Evolutionary conservation across 495 filamentous ascomycete species (phyloP), one percentile per base, ranked within the genome.

Genomic region (Letharia lupina): DNA sequence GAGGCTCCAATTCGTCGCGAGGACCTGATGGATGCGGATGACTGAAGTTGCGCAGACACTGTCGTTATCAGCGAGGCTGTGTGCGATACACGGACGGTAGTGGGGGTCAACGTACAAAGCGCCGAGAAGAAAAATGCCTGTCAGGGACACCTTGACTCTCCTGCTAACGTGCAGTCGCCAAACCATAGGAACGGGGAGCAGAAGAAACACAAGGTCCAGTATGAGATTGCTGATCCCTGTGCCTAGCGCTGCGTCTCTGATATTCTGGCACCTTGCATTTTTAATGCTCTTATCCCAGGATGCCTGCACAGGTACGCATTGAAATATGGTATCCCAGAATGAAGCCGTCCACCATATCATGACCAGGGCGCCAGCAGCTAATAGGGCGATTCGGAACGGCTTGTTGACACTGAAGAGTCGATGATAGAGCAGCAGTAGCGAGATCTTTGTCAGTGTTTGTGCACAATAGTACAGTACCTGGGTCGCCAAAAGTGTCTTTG

Each of bases 21-120:
- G 81, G 50, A 86, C 77, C 2, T 82, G 84, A 66, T 86, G 80
- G 62, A 85, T 80, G 62, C 84, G 78, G 65, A 80, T 77, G 67
- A 82, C 78, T 31, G 75, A 77, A 5, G 78, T 77, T 67, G 77
- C 73, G 79, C 77, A 72, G 75, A 78, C 74, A 78, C 75, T 45
- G 75, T 72, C 12, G 35, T 35, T 20, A 62, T 33, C 28, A 44
- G 35, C 60, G 37, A n/a, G 18, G 31, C 31, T 11, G 16, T 16
- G 20, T 39, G 9, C 12, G 31, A 39, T 40, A 67, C 20, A n/a
- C 20, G 3, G 4, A 9, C 3, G 7, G 20, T 47, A 6, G 8
- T 47, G 18, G 4, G 7, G 8, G 45, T 9, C 2, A n/a, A 7
- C 67, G 66, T 62, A 79, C 77, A 83, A 80, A 23, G 74, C 69